Base-by-base conservation (phyloP, 805 yeast species). In the Candida peoriensis region DNA sequence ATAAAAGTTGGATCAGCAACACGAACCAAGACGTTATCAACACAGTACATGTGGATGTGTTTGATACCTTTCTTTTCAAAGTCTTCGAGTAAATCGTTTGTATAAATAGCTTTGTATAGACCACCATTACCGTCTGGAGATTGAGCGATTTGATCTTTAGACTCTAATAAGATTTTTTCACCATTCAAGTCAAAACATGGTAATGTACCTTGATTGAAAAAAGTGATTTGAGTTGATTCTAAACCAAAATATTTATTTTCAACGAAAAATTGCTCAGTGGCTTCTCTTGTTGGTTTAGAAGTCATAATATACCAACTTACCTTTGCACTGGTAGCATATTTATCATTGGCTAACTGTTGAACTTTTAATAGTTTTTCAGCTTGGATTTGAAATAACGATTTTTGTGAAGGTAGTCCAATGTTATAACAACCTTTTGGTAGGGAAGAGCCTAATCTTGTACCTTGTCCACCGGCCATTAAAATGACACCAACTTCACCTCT, bases 121-220 rank as follows among this genome's bases (percentile, higher is more conserved):
- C 99, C 99, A 39, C 99, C 99, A 57, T 93, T 93, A 1, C 99
- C 99, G 60, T 93, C 97, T 2, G 99, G 99, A 6, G 96, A 84
- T 50, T 83, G 82, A 19, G 88, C 80, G 24, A 86, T 69, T 18
- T 68, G 60, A 27, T 62, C 53, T 28, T 70, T 64, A 7, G 76
- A 57, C 42, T 76, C 77, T 54, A 87, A 54, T 37, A 89, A 69
- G 46, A 93, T 73, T 50, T 80, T 74, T 16, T 66, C 54, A 26
- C 97, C 98, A 19, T 74, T 74, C 30, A 65, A 47, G 48, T 75
- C 74, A 43, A 93, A 78, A 40, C 97, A 94, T 10, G 99, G 99
- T 44, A 93, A 69, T 2, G 90, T 84, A 16, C 98, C 98, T 61
- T 93, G 99, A 63, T 90, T 81, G 61, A 93, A 93, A 51, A 93